phyloP scores from a whole-genome alignment of 2,329 filamentous ascomycete genomes.

The Nemania sp. region DNA sequence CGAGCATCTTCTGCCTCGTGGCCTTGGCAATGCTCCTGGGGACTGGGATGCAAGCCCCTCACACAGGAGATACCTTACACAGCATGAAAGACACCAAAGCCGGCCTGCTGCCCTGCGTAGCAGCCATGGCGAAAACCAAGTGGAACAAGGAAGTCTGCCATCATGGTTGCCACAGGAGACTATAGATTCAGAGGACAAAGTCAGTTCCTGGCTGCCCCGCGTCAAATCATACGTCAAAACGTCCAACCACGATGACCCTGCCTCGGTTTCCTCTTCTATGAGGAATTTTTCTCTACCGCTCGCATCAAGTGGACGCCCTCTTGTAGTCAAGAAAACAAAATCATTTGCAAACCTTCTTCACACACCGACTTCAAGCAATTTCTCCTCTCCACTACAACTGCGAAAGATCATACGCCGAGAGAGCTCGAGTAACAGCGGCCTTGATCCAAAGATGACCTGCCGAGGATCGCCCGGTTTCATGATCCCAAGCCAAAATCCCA shows the following conservation, averaged over 20 bases:
- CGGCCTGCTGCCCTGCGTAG: neutral
- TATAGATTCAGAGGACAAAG: constrained; percentile 7
- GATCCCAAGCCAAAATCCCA: constrained; percentile 10
- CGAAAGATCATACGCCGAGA: neutral
- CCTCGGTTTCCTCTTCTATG: neutral
- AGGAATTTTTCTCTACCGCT: neutral
- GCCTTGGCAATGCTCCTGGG: neutral
- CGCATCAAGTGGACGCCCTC: constrained; percentile 13
- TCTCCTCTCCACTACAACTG: neutral
- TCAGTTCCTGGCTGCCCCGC: constrained; percentile 8
- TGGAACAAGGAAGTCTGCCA: constrained; percentile 3
- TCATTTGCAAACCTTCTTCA: constrained; percentile 17
- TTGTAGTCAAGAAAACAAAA: constrained; percentile 11
- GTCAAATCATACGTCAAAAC: neutral
- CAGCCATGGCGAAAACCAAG: constrained; percentile 4
- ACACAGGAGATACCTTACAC: neutral
- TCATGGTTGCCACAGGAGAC: constrained; percentile 8
- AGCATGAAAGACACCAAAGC: neutral
- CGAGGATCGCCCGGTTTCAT: constrained; percentile 28
- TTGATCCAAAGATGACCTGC: constrained; percentile 35
- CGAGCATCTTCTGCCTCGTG: constrained; percentile 5
- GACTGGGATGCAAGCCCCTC: constrained; percentile 2
- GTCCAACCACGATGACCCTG: neutral
- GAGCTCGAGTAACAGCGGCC: constrained; percentile 17
- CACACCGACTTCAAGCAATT: constrained; percentile 5